A percentile compares a stretch with the other conserved stretches of the same genome.
Evolutionary conservation across 768 basidiomycete genomes (phyloP).

Genomic region (Rhodotorula kratochvilovae): DNA sequence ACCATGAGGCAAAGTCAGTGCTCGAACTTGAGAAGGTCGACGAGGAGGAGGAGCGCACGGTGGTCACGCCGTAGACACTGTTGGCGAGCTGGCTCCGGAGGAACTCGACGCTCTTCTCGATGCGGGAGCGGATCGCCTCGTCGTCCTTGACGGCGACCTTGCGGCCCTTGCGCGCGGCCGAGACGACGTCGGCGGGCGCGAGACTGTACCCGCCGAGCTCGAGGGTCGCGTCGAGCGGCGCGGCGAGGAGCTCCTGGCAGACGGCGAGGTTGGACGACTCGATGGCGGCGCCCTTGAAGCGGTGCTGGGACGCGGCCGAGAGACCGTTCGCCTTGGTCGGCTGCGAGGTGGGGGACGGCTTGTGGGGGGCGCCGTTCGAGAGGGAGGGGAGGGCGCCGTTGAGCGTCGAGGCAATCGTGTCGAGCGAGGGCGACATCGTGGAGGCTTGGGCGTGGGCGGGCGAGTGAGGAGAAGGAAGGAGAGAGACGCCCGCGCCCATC

Average conservation of each 20-base stretch:
- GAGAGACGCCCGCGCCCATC: neutral
- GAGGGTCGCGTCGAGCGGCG: constrained; percentile 50
- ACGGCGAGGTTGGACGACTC: neutral
- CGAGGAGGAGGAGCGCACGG: constrained; percentile 40
- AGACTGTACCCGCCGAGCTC: constrained; percentile 66
- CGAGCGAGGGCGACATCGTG: neutral
- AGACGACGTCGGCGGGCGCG: constrained; percentile 71
- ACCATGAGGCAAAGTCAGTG: constrained; percentile 50
- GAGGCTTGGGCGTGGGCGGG: neutral
- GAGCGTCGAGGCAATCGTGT: neutral
- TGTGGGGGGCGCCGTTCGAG: neutral
- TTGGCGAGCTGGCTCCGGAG: constrained; percentile 53
- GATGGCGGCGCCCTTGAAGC: neutral
- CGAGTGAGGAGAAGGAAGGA: neutral
- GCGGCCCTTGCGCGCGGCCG: constrained; percentile 63
- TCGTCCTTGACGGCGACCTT: constrained; percentile 53
- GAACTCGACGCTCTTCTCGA: constrained; percentile 57
- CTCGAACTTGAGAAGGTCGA: neutral
- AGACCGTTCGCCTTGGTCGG: too few species aligned
- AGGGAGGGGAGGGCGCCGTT: neutral
- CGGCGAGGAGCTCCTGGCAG: neutral
- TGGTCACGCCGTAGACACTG: constrained; percentile 78
- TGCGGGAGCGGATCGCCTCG: constrained; percentile 53
- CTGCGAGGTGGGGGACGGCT: neutral
- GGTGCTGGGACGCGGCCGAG: too few species aligned